Evolutionary conservation across 345 rosid species (phyloP), one percentile per base, ranked within the genome.

Genomic region (Eucalyptus marginata): DNA sequence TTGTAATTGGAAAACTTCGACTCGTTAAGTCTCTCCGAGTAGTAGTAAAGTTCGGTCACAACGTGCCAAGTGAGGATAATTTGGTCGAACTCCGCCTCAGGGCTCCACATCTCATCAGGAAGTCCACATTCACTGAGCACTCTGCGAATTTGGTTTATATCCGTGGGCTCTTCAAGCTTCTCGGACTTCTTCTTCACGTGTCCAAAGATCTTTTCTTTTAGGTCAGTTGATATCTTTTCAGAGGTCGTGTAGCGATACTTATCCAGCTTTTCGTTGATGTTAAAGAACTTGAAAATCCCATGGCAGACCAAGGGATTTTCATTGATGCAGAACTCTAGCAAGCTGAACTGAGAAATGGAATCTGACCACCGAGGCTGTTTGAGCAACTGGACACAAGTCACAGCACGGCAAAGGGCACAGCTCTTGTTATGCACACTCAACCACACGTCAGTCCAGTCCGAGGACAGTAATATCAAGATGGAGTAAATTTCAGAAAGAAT

Each of bases 391-490:
- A 36, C 25, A 16, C 18, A 13, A 40, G 12, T 22, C 44, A 87
- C 31, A 17, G 88, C 68, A 43, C 20, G 2, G 12, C 88, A 2
- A 10, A 87, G 14, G 14, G 49, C n/a, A 59, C 18, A 33, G 17
- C 10, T 87, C 50, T 27, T 58, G n/a, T 58, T 2, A 7, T 62
- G 33, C 27, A 18, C 59, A n/a, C 71, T 33, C 59, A 59, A 9
- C 90, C 88, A 66, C 8, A 87, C 16, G 20, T 81, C 33, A 3
- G 89, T 49, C 92, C 91, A 89, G 25, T 87, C 88, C 1, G 93
- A 93, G 12, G 87, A 51, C 8, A 86, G 5, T 7, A 66, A 52
- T 59, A 52, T 3, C 49, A 49, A 11, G 2, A 49, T 49, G 49
- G 49, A 49, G 5, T 49, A 11, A 49, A 76, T 31, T 20, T 93